Conservation (phyloP, 768 basidiomycete species). For the Mycena galopus region DNA sequence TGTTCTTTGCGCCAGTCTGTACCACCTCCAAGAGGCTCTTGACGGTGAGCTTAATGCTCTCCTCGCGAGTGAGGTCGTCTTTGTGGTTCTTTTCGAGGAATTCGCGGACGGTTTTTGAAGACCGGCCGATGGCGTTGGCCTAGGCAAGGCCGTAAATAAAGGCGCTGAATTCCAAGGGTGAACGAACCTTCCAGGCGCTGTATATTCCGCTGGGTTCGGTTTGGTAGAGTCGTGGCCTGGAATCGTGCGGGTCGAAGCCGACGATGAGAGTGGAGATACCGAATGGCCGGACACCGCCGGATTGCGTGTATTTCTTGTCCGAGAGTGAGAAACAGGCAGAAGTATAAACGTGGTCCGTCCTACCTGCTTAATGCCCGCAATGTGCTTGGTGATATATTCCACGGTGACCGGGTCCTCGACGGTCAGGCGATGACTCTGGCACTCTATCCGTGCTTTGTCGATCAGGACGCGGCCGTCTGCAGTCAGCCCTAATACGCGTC, state of each 20-base stretch:
- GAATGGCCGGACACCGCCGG: conserved; percentile 97
- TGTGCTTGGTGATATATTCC: conserved; percentile 97
- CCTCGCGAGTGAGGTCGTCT: conserved; percentile 89
- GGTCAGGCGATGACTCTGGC: conserved; percentile 95
- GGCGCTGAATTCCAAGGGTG: not conserved
- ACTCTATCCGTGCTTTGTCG: conserved; percentile 98
- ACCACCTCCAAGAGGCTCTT: conserved; percentile 98
- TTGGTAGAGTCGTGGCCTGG: conserved; percentile 90
- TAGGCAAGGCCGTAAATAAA: not conserved
- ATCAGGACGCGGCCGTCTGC: conserved; percentile 98
- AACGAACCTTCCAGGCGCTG: conserved; percentile 94
- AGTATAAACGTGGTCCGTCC: conserved; percentile 28
- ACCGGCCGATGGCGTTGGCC: conserved; percentile 98
- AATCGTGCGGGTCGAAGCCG: conserved; percentile 96
- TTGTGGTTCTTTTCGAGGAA: conserved; percentile 99
- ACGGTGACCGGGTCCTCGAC: conserved; percentile 99
- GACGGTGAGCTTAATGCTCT: conserved; percentile 94
- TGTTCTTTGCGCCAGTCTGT: conserved; percentile 99
- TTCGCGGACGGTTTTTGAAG: conserved; percentile 98
- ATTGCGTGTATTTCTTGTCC: conserved; percentile 74
- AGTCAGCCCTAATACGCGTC: conserved; percentile 78
- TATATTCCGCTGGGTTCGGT: conserved; percentile 99
- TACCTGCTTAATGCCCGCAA: conserved; percentile 99
- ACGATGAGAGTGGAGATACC: conserved; percentile 97
- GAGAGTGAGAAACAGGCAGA: not conserved